Percentiles rank a stretch among this genome's conserved stretches.
phyloP scores from a whole-genome alignment of 2,329 filamentous ascomycete species.

The Zasmidium cellare region DNA sequence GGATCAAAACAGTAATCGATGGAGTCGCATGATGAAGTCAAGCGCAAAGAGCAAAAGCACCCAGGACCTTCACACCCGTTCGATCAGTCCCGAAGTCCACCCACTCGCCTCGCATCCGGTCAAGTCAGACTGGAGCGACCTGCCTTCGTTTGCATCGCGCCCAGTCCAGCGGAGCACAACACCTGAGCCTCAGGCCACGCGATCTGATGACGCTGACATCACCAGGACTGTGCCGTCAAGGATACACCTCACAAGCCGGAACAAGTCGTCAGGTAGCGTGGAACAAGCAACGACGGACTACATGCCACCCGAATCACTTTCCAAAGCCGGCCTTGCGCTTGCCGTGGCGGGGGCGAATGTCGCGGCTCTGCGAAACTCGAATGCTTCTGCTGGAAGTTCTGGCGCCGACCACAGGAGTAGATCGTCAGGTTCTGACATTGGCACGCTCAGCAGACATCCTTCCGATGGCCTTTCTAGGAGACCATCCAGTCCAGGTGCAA shows the following conservation, averaged over 20 bases:
- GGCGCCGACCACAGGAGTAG: neutral
- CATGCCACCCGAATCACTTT: neutral
- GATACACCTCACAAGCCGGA: neutral
- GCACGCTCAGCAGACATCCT: constrained; percentile 5
- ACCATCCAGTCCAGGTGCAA: constrained; percentile 2
- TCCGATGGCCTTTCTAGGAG: constrained; percentile 10
- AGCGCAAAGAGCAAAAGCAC: neutral
- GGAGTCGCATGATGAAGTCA: neutral
- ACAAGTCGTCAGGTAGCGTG: neutral
- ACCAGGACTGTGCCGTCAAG: neutral
- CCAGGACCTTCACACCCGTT: neutral
- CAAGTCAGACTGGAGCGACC: neutral
- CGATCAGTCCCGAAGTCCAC: neutral
- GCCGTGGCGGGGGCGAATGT: constrained; percentile 23
- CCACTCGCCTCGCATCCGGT: neutral
- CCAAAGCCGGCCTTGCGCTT: constrained; percentile 12
- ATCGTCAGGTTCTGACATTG: constrained; percentile 10
- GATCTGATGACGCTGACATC: neutral
- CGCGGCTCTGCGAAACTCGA: constrained; percentile 18
- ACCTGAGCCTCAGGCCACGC: neutral
- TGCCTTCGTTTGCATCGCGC: neutral
- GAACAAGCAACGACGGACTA: neutral
- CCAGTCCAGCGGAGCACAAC: neutral
- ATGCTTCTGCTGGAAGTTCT: constrained; percentile 3
- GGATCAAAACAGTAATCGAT: neutral